Evolutionary conservation across 139 green algal species (phyloP).

Genomic region (Tetradesmus lagerheimii): DNA sequence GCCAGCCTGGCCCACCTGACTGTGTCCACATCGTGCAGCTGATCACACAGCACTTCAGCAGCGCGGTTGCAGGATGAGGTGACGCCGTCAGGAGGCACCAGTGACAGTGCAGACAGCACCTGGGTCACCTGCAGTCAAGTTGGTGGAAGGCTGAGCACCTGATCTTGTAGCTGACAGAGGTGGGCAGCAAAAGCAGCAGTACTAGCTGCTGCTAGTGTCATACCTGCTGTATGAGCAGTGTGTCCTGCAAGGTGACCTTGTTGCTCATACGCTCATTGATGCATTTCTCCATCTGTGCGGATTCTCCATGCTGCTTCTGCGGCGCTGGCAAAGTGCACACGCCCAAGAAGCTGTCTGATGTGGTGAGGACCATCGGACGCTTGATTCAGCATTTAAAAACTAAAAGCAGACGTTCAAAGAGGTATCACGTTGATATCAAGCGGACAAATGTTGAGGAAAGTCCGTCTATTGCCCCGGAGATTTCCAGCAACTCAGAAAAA

Average conservation of each 20-base stretch:
- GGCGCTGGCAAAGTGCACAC: neutral
- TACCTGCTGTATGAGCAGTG: neutral
- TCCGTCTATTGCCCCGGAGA: neutral
- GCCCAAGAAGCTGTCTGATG: neutral
- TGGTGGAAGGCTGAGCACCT: neutral
- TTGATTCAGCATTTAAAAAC: neutral
- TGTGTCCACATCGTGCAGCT: neutral
- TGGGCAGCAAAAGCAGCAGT: neutral
- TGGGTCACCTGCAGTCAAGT: neutral
- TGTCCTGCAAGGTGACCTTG: neutral
- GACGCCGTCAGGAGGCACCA: neutral
- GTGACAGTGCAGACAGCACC: neutral
- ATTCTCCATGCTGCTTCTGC: neutral
- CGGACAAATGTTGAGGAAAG: neutral
- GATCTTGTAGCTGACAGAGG: neutral
- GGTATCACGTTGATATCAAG: neutral
- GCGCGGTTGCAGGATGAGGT: neutral
- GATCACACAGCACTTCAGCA: neutral
- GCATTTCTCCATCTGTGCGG: neutral
- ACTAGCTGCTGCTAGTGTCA: neutral
- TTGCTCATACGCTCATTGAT: neutral
- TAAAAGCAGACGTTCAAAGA: neutral
- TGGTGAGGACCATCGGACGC: neutral
- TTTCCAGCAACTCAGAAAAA: neutral
- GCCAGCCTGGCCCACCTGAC: neutral